phyloP scores from a whole-genome alignment of 176 grass and related monocot species.

The Paspalum vaginatum region DNA sequence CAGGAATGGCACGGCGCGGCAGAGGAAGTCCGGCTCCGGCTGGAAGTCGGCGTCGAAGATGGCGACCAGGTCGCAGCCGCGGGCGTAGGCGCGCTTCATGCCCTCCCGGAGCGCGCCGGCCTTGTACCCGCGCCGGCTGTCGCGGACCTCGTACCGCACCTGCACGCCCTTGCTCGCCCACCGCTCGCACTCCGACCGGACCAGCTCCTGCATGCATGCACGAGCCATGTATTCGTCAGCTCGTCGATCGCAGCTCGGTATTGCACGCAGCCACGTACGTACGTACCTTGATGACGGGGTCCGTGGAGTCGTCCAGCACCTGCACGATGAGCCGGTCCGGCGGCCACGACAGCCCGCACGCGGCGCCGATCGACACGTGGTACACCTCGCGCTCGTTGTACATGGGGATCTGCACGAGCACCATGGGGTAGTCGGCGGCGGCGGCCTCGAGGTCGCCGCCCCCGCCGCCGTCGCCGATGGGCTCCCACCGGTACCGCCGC shows the following conservation, averaged over 20 bases:
- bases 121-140: conserved; percentile 82
- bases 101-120: conserved; percentile 88
- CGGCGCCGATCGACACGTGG: conserved; percentile 69
- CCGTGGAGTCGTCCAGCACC: conserved; percentile 88
- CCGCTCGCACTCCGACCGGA: conserved; percentile 53
- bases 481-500: conserved; percentile 61
- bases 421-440: conserved; percentile 62
- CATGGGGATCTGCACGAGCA: conserved; percentile 95
- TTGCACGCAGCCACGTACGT: not conserved
- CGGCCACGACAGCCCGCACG: conserved; percentile 66
- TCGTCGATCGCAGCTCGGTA: too few species aligned
- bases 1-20: conserved; percentile 77
- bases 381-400: conserved; percentile 94
- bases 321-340: conserved; percentile 74
- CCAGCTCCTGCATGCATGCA: conserved; percentile 59
- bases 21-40: conserved; percentile 76
- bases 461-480: conserved; percentile 41
- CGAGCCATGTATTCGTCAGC: too few species aligned
- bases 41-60: conserved; percentile 99
- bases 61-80: conserved; percentile 66
- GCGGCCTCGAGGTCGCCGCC: conserved; percentile 60
- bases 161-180: conserved; percentile 88
- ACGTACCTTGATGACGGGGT: conserved; percentile 66
- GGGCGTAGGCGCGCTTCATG: conserved; percentile 83
- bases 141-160: conserved; percentile 81